Percentiles rank a stretch among this genome's conserved stretches.
phyloP scores from a whole-genome alignment of 2,329 filamentous ascomycete genomes.

The Ophiocordyceps robertsii region DNA sequence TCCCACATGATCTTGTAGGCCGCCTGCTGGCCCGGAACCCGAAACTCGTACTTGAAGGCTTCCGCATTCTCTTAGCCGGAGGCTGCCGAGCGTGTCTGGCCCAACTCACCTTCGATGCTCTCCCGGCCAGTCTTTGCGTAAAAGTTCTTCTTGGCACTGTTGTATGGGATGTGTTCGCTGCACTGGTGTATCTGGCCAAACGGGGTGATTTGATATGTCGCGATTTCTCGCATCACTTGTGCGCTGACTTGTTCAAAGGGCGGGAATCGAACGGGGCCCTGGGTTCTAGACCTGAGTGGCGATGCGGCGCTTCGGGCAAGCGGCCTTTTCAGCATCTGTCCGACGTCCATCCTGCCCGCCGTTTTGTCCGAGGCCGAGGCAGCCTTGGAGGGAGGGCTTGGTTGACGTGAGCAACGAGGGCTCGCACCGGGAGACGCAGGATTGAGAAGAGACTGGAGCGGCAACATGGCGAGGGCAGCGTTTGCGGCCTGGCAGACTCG shows the following conservation, averaged over 20 bases:
- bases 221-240: slow-evolving; percentile 41
- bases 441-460: slow-evolving; percentile 54
- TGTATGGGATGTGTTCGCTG: slow-evolving; percentile 77
- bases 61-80: neutral
- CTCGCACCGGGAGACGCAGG: slow-evolving; percentile 34
- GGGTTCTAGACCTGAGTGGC: slow-evolving; percentile 42
- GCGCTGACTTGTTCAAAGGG: slow-evolving; percentile 58
- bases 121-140: slow-evolving; percentile 75
- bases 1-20: slow-evolving; percentile 87
- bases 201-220: slow-evolving; percentile 52
- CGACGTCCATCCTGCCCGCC: slow-evolving; percentile 11
- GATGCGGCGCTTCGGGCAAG: slow-evolving; percentile 29
- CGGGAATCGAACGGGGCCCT: slow-evolving; percentile 57
- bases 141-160: slow-evolving; percentile 86
- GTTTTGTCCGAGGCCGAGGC: slow-evolving; percentile 1
- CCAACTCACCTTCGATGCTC: slow-evolving; percentile 66
- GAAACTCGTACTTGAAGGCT: slow-evolving; percentile 82
- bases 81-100: neutral
- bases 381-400: slow-evolving; percentile 15
- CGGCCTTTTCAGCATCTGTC: neutral
- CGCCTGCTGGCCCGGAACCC: slow-evolving; percentile 49
- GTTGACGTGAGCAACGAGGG: slow-evolving; percentile 19
- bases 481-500: too few species aligned
- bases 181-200: slow-evolving; percentile 47
- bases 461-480: slow-evolving; percentile 37